A percentile compares a stretch with the other conserved stretches of the same genome.
Evolutionary conservation across 306 rosid species (phyloP).

Genomic region (Vigna unguiculata): DNA sequence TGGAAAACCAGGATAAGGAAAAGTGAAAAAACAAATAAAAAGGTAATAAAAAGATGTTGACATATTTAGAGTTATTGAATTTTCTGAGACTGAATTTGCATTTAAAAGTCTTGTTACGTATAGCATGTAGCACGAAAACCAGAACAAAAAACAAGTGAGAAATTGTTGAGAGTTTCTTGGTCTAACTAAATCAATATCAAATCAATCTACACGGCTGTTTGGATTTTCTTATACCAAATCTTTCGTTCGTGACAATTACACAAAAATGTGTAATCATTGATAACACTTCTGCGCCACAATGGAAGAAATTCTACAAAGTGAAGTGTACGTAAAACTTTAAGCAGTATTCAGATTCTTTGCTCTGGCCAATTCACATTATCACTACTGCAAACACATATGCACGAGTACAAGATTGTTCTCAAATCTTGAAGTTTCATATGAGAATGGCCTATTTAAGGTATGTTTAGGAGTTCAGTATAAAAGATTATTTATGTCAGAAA

Average conservation of each 20-base stretch:
- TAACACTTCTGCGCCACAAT: neutral
- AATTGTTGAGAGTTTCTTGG: neutral
- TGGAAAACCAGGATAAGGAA: neutral
- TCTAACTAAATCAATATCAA: neutral
- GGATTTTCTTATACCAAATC: neutral
- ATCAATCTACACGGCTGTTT: neutral
- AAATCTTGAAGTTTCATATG: neutral
- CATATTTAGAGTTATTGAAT: neutral
- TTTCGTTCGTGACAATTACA: neutral
- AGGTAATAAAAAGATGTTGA: neutral
- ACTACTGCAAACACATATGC: neutral
- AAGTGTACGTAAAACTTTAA: neutral
- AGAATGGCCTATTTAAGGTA: neutral
- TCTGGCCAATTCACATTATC: neutral
- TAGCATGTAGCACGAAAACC: neutral
- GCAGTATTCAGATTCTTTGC: slow-evolving; percentile 28
- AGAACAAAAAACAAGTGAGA: neutral
- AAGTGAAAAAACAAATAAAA: neutral
- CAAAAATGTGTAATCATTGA: neutral
- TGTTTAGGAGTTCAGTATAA: neutral
- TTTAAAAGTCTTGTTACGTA: neutral
- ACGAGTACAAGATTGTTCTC: slow-evolving; percentile 7
- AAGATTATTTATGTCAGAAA: too few relatives aligned
- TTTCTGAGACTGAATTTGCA: neutral
- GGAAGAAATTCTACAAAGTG: slow-evolving; percentile 10